phyloP scores from a whole-genome alignment of 371 early-diverging fungal genomes.

The Mucor ambiguus region DNA sequence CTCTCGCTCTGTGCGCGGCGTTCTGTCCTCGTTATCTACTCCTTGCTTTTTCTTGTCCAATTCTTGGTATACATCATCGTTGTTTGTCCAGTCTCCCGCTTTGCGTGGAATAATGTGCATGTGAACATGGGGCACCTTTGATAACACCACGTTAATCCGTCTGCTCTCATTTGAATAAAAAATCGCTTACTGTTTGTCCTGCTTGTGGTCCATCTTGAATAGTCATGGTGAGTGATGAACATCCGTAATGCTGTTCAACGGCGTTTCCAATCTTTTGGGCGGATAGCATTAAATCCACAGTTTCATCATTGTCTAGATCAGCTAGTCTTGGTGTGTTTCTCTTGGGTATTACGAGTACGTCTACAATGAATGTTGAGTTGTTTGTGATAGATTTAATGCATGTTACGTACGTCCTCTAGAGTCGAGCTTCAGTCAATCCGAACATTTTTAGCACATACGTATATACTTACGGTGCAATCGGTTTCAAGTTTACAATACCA shows the following conservation, averaged over 20 bases:
- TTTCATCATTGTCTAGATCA: constrained; percentile 78
- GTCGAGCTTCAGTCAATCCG: too few relatives aligned
- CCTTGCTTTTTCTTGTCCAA: constrained; percentile 56
- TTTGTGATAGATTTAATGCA: neutral
- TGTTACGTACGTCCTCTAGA: neutral
- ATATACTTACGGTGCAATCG: constrained; percentile 69
- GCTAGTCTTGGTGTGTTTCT: constrained; percentile 69
- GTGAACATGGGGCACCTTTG: constrained; percentile 84
- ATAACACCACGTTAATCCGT: neutral
- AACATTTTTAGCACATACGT: too few relatives aligned
- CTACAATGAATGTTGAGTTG: constrained; percentile 32
- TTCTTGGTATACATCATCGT: constrained; percentile 89
- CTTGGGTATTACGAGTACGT: constrained; percentile 83
- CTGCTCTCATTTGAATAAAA: neutral
- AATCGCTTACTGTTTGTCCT: constrained; percentile 80
- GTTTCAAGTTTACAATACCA: constrained; percentile 90
- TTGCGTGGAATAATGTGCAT: constrained; percentile 92
- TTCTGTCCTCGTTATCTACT: constrained; percentile 72
- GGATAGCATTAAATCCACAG: constrained; percentile 75
- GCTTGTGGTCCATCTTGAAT: constrained; percentile 84
- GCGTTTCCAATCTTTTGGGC: constrained; percentile 78
- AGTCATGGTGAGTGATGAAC: constrained; percentile 76
- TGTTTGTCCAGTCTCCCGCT: constrained; percentile 80
- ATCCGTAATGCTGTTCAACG: constrained; percentile 75
- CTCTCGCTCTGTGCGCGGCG: constrained; percentile 70